Evolutionary conservation across 1,284 basidiomycete species (phyloP).

Genomic region (Ceraceosorus bombacis): DNA sequence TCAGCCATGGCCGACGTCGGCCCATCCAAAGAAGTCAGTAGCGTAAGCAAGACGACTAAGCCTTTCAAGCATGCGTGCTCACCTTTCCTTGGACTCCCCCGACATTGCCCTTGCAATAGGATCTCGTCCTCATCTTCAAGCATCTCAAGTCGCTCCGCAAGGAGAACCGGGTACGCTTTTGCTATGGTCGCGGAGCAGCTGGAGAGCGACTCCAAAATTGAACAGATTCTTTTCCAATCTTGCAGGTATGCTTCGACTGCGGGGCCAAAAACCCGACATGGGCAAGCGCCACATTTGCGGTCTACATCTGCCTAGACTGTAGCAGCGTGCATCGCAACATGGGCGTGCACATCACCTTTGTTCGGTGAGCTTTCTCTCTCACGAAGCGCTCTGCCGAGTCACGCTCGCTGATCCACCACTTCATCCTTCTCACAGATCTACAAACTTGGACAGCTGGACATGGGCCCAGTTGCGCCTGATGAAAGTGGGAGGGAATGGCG

Average conservation of each 20-base stretch:
- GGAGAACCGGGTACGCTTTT: constrained; percentile 34
- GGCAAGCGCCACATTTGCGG: constrained; percentile 90
- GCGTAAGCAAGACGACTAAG: too few relatives aligned
- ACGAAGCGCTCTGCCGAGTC: neutral
- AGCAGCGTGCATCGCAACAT: constrained; percentile 91
- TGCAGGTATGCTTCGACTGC: constrained; percentile 90
- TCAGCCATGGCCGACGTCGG: too few relatives aligned
- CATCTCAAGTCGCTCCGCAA: constrained; percentile 37
- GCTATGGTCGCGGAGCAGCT: neutral
- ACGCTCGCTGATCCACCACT: neutral
- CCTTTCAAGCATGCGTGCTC: too few relatives aligned
- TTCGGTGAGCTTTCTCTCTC: constrained; percentile 59
- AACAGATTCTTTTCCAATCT: neutral
- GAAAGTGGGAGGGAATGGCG: constrained; percentile 89
- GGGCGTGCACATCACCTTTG: constrained; percentile 97
- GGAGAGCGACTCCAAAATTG: neutral
- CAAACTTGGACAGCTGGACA: constrained; percentile 93
- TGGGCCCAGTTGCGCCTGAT: constrained; percentile 82
- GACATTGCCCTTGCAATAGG: constrained; percentile 9
- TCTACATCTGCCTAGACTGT: constrained; percentile 97
- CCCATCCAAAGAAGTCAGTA: too few relatives aligned
- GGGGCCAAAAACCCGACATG: constrained; percentile 93
- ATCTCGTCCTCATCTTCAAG: constrained; percentile 48
- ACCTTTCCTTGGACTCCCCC: too few relatives aligned
- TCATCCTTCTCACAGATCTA: constrained; percentile 61